Conservation (phyloP, 148 eudicot species). For the Oxyria digyna region DNA sequence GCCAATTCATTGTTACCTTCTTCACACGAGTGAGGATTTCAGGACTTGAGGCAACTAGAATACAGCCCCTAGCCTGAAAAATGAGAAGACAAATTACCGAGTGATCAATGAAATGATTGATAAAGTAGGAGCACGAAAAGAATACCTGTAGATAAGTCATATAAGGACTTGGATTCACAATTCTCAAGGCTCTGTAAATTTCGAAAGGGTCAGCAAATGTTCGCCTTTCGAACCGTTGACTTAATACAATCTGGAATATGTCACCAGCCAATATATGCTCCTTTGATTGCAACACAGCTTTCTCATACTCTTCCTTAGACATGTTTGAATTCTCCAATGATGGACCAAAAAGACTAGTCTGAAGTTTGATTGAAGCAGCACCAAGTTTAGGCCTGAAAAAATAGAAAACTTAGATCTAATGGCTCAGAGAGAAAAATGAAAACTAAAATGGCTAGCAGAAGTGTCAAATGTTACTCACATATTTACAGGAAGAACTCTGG, state of each 20-base stretch:
- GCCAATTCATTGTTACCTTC: slow-evolving; percentile 30
- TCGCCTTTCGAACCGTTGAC: slow-evolving; percentile 92
- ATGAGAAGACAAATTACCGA: neutral
- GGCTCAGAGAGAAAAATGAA: neutral
- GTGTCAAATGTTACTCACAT: slow-evolving; percentile 39
- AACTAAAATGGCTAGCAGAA: neutral
- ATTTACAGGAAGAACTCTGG: slow-evolving; percentile 67
- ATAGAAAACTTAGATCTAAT: slow-evolving; percentile 2
- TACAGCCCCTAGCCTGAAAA: slow-evolving; percentile 88
- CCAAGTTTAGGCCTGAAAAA: slow-evolving; percentile 74
- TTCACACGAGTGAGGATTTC: slow-evolving; percentile 94
- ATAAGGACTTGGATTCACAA: slow-evolving; percentile 97
- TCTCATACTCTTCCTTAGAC: slow-evolving; percentile 66
- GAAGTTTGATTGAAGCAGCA: slow-evolving; percentile 69
- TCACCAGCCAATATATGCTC: slow-evolving; percentile 97
- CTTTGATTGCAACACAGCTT: slow-evolving; percentile 83
- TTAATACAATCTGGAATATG: slow-evolving; percentile 90
- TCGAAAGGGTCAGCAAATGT: slow-evolving; percentile 99
- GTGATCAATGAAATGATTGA: neutral
- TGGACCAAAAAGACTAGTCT: slow-evolving; percentile 65
- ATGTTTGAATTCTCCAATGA: slow-evolving; percentile 63
- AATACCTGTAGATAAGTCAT: slow-evolving; percentile 89
- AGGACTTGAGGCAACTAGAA: slow-evolving; percentile 98
- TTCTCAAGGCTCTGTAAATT: slow-evolving; percentile 91
- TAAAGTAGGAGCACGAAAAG: slow-evolving; percentile 6